Conservation (phyloP, 768 basidiomycete species). For the Krasilnikovozyma curviuscula region DNA sequence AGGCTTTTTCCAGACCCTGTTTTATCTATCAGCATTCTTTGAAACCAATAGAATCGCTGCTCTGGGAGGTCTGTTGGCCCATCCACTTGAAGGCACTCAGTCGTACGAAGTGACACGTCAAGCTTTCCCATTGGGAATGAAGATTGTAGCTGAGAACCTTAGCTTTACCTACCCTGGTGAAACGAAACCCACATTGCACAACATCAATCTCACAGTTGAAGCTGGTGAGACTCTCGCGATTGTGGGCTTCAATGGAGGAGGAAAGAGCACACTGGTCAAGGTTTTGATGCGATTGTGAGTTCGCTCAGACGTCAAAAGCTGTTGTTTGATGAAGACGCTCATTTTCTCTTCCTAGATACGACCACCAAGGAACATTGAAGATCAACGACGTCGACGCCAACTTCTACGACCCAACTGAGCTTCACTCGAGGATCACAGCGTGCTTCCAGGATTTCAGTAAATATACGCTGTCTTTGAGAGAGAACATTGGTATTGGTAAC, state of each 20-base stretch:
- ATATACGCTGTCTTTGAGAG: constrained; percentile 53
- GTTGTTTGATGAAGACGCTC: too few relatives aligned
- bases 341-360: too few relatives aligned
- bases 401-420: constrained; percentile 43
- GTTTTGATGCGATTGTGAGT: constrained; percentile 56
- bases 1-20: constrained; percentile 67
- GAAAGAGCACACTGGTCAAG: constrained; percentile 68
- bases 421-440: constrained; percentile 54
- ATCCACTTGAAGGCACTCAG: constrained; percentile 43
- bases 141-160: constrained; percentile 45
- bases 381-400: constrained; percentile 55
- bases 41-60: constrained; percentile 43
- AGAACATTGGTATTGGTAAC: constrained; percentile 71
- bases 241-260: constrained; percentile 34
- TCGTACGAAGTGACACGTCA: constrained; percentile 37
- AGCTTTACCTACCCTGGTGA: constrained; percentile 66
- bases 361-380: constrained; percentile 39
- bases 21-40: constrained; percentile 69
- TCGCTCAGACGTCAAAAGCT: too few relatives aligned
- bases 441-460: constrained; percentile 75
- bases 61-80: constrained; percentile 26
- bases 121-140: constrained; percentile 35
- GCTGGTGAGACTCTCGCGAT: constrained; percentile 68
- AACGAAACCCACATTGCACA: constrained; percentile 43
- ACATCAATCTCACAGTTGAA: constrained; percentile 49